A percentile compares a stretch with the other conserved stretches of the same genome.
Conservation (phyloP, 2,329 filamentous ascomycete genomes). For the Fusarium oligoseptatum region DNA sequence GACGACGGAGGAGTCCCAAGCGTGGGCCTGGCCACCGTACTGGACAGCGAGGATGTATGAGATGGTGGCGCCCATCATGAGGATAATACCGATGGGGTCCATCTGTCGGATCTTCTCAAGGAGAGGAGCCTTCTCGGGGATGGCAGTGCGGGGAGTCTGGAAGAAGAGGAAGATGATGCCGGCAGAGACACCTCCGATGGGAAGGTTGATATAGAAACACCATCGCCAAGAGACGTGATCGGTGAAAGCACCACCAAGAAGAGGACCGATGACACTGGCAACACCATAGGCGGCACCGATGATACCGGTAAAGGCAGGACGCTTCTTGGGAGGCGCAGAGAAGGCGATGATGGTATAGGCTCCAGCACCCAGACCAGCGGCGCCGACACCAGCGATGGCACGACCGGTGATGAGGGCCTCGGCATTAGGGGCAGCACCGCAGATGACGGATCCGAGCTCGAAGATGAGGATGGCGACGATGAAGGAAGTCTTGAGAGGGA, state of each 20-base stretch:
- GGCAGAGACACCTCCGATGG: conserved; percentile 52
- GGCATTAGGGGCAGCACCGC: conserved; percentile 60
- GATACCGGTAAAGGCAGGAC: conserved; percentile 55
- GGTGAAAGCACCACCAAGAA: conserved; percentile 55
- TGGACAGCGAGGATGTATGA: conserved; percentile 61
- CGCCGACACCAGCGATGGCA: conserved; percentile 62
- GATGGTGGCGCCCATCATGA: conserved; percentile 61
- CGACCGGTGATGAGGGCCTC: conserved; percentile 65
- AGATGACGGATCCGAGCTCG: conserved; percentile 67
- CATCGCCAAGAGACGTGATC: conserved; percentile 55
- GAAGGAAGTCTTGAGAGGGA: conserved; percentile 64
- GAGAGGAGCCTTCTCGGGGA: conserved; percentile 53
- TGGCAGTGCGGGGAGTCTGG: conserved; percentile 55
- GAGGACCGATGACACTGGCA: conserved; percentile 53
- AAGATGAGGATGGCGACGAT: conserved; percentile 64
- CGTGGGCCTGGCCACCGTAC: conserved; percentile 60
- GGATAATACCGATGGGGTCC: conserved; percentile 59
- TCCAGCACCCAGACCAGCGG: conserved; percentile 64
- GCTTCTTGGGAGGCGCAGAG: conserved; percentile 51
- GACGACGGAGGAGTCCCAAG: conserved; percentile 57
- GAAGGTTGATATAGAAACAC: conserved; percentile 58
- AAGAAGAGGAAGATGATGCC: conserved; percentile 58
- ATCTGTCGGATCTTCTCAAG: conserved; percentile 62
- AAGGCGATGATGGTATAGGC: conserved; percentile 65
- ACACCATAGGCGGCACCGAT: conserved; percentile 54